Base-by-base conservation (phyloP, 2,329 filamentous ascomycete species). In the Ceratocystis huliohia region DNA sequence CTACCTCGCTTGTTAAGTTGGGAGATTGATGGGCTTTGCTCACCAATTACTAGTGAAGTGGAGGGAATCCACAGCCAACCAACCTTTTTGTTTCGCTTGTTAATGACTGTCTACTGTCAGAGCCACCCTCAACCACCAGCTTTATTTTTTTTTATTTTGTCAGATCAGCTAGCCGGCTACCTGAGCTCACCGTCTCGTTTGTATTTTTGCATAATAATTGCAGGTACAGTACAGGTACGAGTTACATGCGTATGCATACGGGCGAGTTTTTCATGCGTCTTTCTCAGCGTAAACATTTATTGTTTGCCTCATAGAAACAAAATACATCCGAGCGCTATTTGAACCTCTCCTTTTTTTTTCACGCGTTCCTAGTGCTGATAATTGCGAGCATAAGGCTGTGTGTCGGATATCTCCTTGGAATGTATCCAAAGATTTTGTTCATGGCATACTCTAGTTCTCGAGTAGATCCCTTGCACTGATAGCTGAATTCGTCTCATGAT, bases 271-370 rank as follows among this genome's bases (percentile, higher is more conserved):
- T 53, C 48, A 28, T 53, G 22, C 48, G 17, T 15, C 48, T 50
- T 50, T 13, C 48, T 13, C 48, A 53, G 15, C 10, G 20, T 15
- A 6, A 53, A 10, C 5, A 37, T 30, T 5, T 59, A 6, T 37
- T 59, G 56, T 59, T 33, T 59, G 56, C 25, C 30, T 59, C 25
- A 4, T 37, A 37, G 56, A 59, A 59, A 59, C 56, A 59, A 59
- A 59, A 59, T 17, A 59, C 17, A 59, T 59, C 56, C 56, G 56
- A 59, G 56, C 56, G 56, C 28, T 53, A 53, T 8, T 15, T 13
- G 48, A 10, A 10, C n/a, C 5, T 22, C 48, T n/a, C 48, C 22
- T 25, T 25, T n/a, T 22, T 8, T 50, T 50, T 22, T 37, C 37
- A 41, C 37, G 3, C 37, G 10, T 53, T 28, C 10, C 48, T 53